Base-by-base conservation (phyloP, 305 asterid genomes). In the Rubia occidens region DNA sequence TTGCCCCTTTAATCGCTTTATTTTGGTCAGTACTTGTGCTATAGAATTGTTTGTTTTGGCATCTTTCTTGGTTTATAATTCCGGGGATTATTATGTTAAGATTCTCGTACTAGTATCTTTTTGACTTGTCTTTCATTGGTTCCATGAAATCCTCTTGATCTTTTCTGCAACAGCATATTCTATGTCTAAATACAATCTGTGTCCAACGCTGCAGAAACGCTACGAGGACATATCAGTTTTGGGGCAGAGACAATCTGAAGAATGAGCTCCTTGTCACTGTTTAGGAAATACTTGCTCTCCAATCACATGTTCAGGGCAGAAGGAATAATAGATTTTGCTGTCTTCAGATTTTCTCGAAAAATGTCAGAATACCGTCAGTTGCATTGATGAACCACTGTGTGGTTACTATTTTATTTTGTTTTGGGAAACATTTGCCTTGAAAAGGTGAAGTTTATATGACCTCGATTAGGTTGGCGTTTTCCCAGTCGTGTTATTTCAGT, bases 191-290 rank as follows among this genome's bases (percentile, higher is more conserved):
- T 73, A 39, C 21, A 44, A 24, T 72, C 9, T 73, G 7, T 49
- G 66, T 77, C n/a, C 37, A 62, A 67, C 67, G 72, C 40, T 89
- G 83, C 94, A 89, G 95, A 89, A 89, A 74, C 88, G 89, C 0
- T 89, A 85, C 2, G 96, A 89, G 78, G 96, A 89, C 76, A 89
- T 89, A 72, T 68, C 93, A 43, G 94, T 86, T 68, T 79, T 89
- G 82, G 96, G 95, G 70, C 89, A 89, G 84, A 84, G 95, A 71
- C 92, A 37, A 40, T 26, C 85, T 17, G 96, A 87, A 80, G 96
- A 87, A 78, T 78, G 60, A 72, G 74, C 79, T n/a, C 78, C 8
- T 5, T n/a, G 15, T 21, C 42, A 66, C 35, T 44, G 68, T 51
- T 40, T 67, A 39, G 55, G 13, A 51, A 20, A 55, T 51, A 58